Percentiles rank a stretch among this genome's conserved stretches.
These are phyloP conservation scores for Orychophragmus violaceus DNA, from an alignment of 345 rosid species.

Conservation along the genomic window DNA sequence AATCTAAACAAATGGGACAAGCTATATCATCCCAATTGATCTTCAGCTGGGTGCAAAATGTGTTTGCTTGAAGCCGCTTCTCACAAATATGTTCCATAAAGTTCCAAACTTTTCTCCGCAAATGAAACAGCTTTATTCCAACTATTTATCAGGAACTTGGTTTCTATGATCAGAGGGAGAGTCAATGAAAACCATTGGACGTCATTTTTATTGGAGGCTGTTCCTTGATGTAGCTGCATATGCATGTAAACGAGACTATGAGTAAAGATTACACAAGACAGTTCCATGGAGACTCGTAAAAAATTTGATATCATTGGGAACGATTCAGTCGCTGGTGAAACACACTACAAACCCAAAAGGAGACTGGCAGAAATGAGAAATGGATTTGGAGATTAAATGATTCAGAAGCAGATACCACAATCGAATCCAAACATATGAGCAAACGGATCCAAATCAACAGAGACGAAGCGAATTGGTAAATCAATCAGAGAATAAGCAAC, in stretches of 20 bases:
- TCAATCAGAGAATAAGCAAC: background rate
- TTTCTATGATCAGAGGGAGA: background rate
- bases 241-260: background rate
- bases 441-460: constrained; percentile 6
- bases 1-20: constrained; percentile 92
- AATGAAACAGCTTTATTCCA: constrained; percentile 11
- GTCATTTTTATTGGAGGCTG: background rate
- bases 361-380: background rate
- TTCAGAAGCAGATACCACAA: background rate
- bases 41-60: constrained; percentile 36
- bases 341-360: background rate
- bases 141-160: background rate
- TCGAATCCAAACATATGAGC: background rate
- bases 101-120: background rate
- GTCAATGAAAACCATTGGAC: background rate
- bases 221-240: constrained; percentile 4
- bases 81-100: constrained; percentile 42
- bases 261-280: background rate
- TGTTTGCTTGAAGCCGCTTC: constrained; percentile 28
- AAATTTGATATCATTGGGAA: background rate
- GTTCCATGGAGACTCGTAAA: background rate
- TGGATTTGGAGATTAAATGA: background rate
- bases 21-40: constrained; percentile 65
- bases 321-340: background rate
- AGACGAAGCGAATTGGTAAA: background rate